phyloP scores from a whole-genome alignment of 306 rosid genomes.

The Dryas octopetala region DNA sequence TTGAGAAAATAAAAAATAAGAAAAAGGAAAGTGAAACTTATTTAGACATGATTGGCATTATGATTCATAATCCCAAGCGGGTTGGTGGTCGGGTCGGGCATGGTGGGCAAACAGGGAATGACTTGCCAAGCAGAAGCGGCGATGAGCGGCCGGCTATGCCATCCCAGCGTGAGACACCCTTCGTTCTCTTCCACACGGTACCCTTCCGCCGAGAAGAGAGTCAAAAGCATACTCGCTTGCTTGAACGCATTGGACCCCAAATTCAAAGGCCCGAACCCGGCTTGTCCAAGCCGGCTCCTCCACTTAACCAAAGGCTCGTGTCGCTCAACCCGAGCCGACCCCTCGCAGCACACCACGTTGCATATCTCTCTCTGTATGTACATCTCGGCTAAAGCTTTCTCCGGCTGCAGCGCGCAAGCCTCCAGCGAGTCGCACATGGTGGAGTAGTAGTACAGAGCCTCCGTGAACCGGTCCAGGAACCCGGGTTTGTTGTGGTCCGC shows the following conservation, averaged over 20 bases:
- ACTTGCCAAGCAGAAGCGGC: conserved; percentile 93
- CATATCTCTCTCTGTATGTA: conserved; percentile 71
- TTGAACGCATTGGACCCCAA: conserved; percentile 85
- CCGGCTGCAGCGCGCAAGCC: conserved; percentile 66
- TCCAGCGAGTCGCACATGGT: conserved; percentile 86
- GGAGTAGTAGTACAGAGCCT: conserved; percentile 75
- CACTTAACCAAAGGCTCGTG: conserved; percentile 76
- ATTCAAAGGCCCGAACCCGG: conserved; percentile 59
- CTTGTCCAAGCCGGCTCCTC: conserved; percentile 55
- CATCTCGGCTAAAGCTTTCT: conserved; percentile 73
- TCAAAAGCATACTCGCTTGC: conserved; percentile 81
- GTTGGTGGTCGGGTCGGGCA: neutral
- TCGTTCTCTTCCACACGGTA: conserved; percentile 76
- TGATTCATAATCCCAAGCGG: conserved; percentile 25
- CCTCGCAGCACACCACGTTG: conserved; percentile 85
- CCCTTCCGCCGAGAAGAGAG: conserved; percentile 79
- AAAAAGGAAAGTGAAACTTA: conserved; percentile 21
- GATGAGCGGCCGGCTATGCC: conserved; percentile 87
- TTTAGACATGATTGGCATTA: conserved; percentile 23
- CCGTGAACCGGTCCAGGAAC: conserved; percentile 85
- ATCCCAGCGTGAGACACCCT: conserved; percentile 81
- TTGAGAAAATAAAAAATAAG: neutral
- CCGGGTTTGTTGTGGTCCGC: conserved; percentile 71
- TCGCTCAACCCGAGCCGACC: conserved; percentile 69
- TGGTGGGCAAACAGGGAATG: neutral